A percentile compares a stretch with the other conserved stretches of the same genome.
These are phyloP conservation scores for Coniferiporia weirii DNA, from an alignment of 1,284 basidiomycete genomes.

Conservation along the genomic window DNA sequence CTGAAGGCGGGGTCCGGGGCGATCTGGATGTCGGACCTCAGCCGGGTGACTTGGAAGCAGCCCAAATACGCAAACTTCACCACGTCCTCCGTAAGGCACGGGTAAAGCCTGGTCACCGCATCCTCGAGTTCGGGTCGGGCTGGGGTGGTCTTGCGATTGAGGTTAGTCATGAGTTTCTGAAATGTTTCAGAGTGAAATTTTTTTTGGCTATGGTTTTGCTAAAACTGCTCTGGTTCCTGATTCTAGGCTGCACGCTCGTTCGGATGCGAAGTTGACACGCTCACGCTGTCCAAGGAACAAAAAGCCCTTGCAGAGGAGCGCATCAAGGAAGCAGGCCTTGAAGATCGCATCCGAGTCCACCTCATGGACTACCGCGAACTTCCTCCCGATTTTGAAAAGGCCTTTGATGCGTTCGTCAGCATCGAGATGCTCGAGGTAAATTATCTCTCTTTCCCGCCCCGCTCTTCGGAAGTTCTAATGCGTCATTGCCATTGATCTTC, in stretches of 20 bases:
- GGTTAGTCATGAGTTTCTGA: slow-evolving; percentile 39
- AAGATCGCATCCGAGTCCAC: slow-evolving; percentile 73
- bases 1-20: slow-evolving; percentile 67
- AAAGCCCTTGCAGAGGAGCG: slow-evolving; percentile 82
- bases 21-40: slow-evolving; percentile 48
- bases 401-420: slow-evolving; percentile 84
- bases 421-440: slow-evolving; percentile 88
- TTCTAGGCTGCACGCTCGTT: slow-evolving; percentile 57
- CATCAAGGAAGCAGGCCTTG: slow-evolving; percentile 65
- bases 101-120: slow-evolving; percentile 70
- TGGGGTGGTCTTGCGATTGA: slow-evolving; percentile 91
- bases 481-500: slow-evolving; percentile 12
- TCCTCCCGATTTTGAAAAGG: slow-evolving; percentile 67
- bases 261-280: slow-evolving; percentile 81
- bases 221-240: neutral
- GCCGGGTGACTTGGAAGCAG: slow-evolving; percentile 70
- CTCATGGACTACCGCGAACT: slow-evolving; percentile 84
- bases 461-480: slow-evolving; percentile 1
- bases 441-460: slow-evolving; percentile 23
- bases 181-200: slow-evolving; percentile 9
- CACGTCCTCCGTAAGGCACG: slow-evolving; percentile 74
- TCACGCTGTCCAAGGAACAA: slow-evolving; percentile 85
- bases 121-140: slow-evolving; percentile 89
- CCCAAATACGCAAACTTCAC: slow-evolving; percentile 77
- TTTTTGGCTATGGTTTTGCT: neutral